Conservation (phyloP, 352 stramenopile species). For the Globisporangium irregulare region DNA sequence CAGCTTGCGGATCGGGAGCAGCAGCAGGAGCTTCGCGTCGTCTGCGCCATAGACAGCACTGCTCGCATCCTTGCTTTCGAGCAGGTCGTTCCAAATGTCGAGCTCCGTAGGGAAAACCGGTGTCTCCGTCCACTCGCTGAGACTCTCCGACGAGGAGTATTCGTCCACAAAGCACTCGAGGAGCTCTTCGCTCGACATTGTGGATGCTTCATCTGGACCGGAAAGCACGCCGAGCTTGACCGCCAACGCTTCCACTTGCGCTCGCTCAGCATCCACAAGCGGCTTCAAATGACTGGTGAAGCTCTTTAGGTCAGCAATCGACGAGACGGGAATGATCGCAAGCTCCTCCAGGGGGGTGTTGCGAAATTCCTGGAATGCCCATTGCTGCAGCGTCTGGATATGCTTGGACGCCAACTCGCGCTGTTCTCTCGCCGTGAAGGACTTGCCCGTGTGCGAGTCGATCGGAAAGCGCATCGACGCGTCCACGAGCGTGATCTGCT, state of each 20-base stretch:
- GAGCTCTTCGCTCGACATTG: conserved; percentile 37
- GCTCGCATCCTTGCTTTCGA: conserved; percentile 21
- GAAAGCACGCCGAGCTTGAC: conserved; percentile 49
- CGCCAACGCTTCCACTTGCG: conserved; percentile 32
- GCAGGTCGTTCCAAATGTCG: conserved; percentile 83
- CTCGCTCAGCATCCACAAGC: conserved; percentile 32
- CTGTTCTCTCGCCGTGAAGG: conserved; percentile 49
- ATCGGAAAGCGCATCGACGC: conserved; percentile 76
- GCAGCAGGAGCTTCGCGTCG: conserved; percentile 33
- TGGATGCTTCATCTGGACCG: conserved; percentile 29
- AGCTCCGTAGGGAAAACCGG: conserved; percentile 80
- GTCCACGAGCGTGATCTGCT: conserved; percentile 68
- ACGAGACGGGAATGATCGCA: conserved; percentile 49
- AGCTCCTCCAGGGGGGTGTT: conserved; percentile 54
- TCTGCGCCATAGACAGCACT: conserved; percentile 36
- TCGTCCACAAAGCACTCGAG: conserved; percentile 56
- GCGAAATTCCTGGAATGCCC: conserved; percentile 42
- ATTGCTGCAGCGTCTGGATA: conserved; percentile 76
- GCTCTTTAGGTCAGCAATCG: conserved; percentile 38
- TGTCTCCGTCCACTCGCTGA: conserved; percentile 19
- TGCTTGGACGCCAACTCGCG: conserved; percentile 41
- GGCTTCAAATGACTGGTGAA: conserved; percentile 43
- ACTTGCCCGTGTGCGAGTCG: conserved; percentile 77
- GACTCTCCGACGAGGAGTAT: conserved; percentile 33
- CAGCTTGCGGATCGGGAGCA: conserved; percentile 93